phyloP scores from a whole-genome alignment of 129 eudicot species.

The Logfia minima region DNA sequence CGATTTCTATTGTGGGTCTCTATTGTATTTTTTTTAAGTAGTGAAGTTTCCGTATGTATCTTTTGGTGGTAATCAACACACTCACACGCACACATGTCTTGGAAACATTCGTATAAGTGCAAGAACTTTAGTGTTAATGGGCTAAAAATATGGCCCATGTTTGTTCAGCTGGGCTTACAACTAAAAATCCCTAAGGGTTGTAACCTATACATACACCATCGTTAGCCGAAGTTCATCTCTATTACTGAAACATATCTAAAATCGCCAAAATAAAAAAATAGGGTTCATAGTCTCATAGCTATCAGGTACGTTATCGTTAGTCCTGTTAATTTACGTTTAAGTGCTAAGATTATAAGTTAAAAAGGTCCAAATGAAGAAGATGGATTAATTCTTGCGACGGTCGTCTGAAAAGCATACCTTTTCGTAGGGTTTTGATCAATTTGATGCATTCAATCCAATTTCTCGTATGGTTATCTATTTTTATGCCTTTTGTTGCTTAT shows the following conservation, averaged over 20 bases:
- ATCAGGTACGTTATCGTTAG: not conserved
- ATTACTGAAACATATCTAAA: not conserved
- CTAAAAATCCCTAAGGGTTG: not conserved
- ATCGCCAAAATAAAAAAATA: not conserved
- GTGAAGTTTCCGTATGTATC: too few relatives aligned
- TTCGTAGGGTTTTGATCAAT: constrained; percentile 32
- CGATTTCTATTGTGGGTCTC: too few relatives aligned
- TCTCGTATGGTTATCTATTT: constrained; percentile 42
- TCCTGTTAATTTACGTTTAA: not conserved
- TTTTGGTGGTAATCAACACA: too few relatives aligned
- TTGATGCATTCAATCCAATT: constrained; percentile 50
- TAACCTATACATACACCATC: not conserved
- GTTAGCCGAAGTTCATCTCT: not conserved
- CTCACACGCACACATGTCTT: too few relatives aligned
- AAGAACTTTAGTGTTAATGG: too few relatives aligned
- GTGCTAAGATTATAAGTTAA: not conserved
- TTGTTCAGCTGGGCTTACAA: constrained; percentile 18
- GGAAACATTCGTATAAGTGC: too few relatives aligned
- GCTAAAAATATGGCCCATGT: not conserved
- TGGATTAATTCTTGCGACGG: constrained; percentile 61
- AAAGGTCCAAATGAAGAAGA: constrained; percentile 47
- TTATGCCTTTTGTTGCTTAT: not conserved
- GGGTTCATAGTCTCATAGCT: not conserved
- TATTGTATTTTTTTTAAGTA: too few relatives aligned
- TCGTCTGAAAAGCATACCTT: constrained; percentile 50